These are phyloP conservation scores for Epichloe sibirici DNA, from an alignment of 2,329 filamentous ascomycete species.

Conservation along the genomic window DNA sequence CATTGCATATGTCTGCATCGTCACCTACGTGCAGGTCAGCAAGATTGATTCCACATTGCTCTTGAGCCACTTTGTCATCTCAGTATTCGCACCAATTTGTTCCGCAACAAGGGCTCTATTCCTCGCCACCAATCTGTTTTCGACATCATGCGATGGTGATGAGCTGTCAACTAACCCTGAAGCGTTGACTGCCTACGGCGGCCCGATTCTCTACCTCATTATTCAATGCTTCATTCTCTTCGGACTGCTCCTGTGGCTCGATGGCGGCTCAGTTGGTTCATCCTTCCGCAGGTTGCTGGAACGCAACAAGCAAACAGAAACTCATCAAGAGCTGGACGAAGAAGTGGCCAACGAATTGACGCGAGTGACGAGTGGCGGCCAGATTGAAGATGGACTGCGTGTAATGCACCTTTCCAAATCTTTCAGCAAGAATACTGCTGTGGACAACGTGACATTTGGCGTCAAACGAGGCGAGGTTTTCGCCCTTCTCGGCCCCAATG, in stretches of 20 bases:
- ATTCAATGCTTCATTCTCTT: constrained; percentile 63
- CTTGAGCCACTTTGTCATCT: constrained; percentile 64
- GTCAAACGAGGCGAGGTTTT: constrained; percentile 74
- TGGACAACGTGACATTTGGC: constrained; percentile 81
- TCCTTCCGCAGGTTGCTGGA: constrained; percentile 31
- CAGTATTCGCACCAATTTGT: constrained; percentile 62
- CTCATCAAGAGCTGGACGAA: constrained; percentile 31
- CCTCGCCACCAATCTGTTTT: constrained; percentile 72
- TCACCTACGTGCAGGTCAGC: constrained; percentile 62
- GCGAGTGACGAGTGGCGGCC: constrained; percentile 37
- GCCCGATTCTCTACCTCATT: constrained; percentile 72
- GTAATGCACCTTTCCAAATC: constrained; percentile 70
- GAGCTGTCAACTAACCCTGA: constrained; percentile 56
- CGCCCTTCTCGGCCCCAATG: constrained; percentile 79
- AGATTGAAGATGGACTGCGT: constrained; percentile 52
- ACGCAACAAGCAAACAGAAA: constrained; percentile 16
- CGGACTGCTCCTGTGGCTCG: constrained; percentile 62
- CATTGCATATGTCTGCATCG: constrained; percentile 56
- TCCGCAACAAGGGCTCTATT: constrained; percentile 66
- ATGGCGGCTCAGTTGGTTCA: constrained; percentile 57
- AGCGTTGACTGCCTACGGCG: constrained; percentile 63
- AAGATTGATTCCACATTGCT: constrained; percentile 55
- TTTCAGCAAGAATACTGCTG: constrained; percentile 64
- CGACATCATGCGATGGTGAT: constrained; percentile 57
- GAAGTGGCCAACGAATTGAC: constrained; percentile 54